These are phyloP conservation scores for Mycena amicta DNA, from an alignment of 768 basidiomycete genomes.

Conservation along the genomic window DNA sequence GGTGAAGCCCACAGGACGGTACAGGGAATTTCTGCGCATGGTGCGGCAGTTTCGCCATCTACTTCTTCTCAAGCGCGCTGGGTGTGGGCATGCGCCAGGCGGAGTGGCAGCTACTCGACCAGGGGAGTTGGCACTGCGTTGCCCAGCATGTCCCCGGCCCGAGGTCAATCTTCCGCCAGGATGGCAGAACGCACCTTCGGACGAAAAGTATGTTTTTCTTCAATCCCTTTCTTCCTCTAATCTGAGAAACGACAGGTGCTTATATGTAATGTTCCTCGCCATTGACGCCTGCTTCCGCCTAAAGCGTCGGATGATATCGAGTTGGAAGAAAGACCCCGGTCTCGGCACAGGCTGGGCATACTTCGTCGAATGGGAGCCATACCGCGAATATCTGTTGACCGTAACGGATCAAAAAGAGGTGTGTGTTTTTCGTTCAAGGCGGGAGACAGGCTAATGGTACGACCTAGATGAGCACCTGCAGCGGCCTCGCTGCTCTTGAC, in stretches of 20 bases:
- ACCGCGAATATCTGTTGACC: background rate
- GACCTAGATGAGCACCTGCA: no score
- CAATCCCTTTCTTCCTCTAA: background rate
- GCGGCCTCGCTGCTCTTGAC: no score
- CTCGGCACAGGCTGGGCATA: background rate
- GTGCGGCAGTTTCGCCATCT: constrained; percentile 12
- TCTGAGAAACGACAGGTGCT: background rate
- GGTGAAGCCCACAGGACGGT: constrained; percentile 4
- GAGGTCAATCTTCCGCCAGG: constrained; percentile 12
- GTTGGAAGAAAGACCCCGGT: background rate
- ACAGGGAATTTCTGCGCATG: constrained; percentile 13
- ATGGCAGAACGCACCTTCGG: constrained; percentile 4
- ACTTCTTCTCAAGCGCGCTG: constrained; percentile 4
- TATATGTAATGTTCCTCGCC: background rate
- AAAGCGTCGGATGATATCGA: background rate
- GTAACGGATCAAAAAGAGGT: background rate
- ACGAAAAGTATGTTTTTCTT: background rate
- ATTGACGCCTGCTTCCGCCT: background rate
- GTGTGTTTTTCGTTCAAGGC: background rate
- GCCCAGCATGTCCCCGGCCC: constrained; percentile 18
- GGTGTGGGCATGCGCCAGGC: constrained; percentile 6
- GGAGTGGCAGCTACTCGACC: constrained; percentile 1
- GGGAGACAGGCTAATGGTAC: background rate
- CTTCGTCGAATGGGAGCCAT: background rate
- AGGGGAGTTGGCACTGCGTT: constrained; percentile 10